Evolutionary conservation across 2,329 filamentous ascomycete species (phyloP), one percentile per base, ranked within the genome.

Genomic region (Cytospora paraplurivora): DNA sequence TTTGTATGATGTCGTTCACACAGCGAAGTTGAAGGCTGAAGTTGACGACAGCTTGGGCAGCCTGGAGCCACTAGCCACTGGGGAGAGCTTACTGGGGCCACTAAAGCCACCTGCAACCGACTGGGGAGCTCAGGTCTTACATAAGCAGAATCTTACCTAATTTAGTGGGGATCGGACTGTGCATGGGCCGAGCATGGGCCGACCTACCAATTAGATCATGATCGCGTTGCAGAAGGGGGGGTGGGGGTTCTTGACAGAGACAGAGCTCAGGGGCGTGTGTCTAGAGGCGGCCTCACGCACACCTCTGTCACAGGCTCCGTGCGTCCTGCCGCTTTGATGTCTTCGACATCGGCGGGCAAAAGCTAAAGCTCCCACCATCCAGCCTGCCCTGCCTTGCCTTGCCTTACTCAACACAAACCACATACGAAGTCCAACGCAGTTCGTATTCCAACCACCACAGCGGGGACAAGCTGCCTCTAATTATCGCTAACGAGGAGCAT

Each of bases 21-120:
- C 37, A 51, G 32, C 51, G 33, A 44, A 60, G 54, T 55, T 57
- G 59, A 47, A 66, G 64, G 64, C 21, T 59, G 59, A 56, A 56
- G 70, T 72, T 72, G 70, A 72, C 71, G 71, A 71, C 70, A 70
- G 69, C 69, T 64, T 64, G 68, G 69, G 71, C 69, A 71, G 71
- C 71, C 71, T 72, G 65, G 68, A 57, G 59, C 34, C 50, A 34
- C 19, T 10, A 8, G n/a, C 44, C 27, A 55, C 33, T 17, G 51
- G 21, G 32, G 27, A 6, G 50, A 7, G 17, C n/a, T 7, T 27
- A 52, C 21, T 17, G 12, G 10, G 27, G 10, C 13, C 41, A 19
- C 38, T 27, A 55, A 34, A 33, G 27, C 55, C 52, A 33, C 21
- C 27, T 41, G 41, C 19, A 65, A 21, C 33, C 60, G 41, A 19